Evolutionary conservation across 2,329 filamentous ascomycete species (phyloP), one percentile per base, ranked within the genome.

Genomic region (Salinomyces thailandicus): DNA sequence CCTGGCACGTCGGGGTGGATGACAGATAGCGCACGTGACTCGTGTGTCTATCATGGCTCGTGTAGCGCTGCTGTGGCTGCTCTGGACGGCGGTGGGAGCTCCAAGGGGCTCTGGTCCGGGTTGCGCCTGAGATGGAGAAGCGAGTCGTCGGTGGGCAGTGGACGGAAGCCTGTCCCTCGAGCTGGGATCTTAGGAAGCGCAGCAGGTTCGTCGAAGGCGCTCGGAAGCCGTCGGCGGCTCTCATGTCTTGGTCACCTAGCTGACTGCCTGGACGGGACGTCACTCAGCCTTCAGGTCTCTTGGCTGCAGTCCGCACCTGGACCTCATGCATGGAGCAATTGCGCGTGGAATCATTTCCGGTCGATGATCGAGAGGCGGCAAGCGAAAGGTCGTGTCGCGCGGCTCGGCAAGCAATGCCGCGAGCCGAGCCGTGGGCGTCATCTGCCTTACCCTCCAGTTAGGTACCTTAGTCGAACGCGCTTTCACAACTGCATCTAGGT

Each of bases 181-280:
- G 76, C 58, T 87, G 83, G 36, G 68, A 73, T 47, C 76, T 77
- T 45, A 91, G 69, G 58, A 84, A 89, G 48, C 77, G 77, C 44
- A 91, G 67, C 14, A 89, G 72, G 29, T 60, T 61, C 38, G 61
- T 55, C 36, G 73, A 77, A 32, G 73, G 73, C 46, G 59, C 63
- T 29, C 39, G 38, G 9, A 39, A 38, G 46, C 51, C 51, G 52
- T 50, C 38, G 15, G 43, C 31, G 27, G 45, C 42, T 36, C 35
- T 46, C 53, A 57, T 57, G 8, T 16, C 27, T 30, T 16, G 27
- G n/a, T 24, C n/a, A n/a, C n/a, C n/a, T n/a, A n/a, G n/a, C n/a
- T n/a, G n/a, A n/a, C n/a, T n/a, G n/a, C n/a, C n/a, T n/a, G n/a
- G n/a, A n/a, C n/a, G n/a, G n/a, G n/a, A n/a, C n/a, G n/a, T n/a